Evolutionary conservation across 176 grass and related monocot species (phyloP), one percentile per base, ranked within the genome.

Genomic region (Rhipidocladum racemiflorum): DNA sequence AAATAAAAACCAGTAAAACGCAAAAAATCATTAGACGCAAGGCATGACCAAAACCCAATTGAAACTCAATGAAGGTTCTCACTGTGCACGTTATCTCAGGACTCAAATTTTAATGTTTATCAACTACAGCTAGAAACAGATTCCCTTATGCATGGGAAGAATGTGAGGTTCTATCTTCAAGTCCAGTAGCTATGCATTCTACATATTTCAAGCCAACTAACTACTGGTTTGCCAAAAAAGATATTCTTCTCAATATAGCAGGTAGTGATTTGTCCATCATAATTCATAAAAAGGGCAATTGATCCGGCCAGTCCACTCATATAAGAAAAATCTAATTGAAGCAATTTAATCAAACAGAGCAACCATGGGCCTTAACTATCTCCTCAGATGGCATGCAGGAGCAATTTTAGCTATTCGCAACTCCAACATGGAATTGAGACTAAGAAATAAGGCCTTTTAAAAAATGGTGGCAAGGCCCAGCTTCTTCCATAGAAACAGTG

Each of bases 81-180:
- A 81, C 2, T 29, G 50, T 25, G 9, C 29, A 49, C 76, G 25
- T 7, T 55, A 63, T 61, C 28, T 35, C 21, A 48, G 38, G 38
- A 39, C 38, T 39, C 38, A 39, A 8, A 68, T 48, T 12, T 54
- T 4, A 27, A 67, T 56, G 34, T 55, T 23, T 39, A 86, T 35
- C 28, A 3, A 68, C 28, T 81, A 76, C 9, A 72, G 67, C 6
- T 21, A 70, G 66, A 81, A 81, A 59, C 49, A 21, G 11, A 59
- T 68, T 67, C 48, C 16, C 39, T n/a, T 67, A 18, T 7, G 35
- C 15, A 38, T 51, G 54, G 38, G 2, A 51, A 65, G 18, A 76
- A 67, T 15, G 13, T 14, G 20, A 85, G 40, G 28, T 85, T 78
- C 15, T 59, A 20, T 68, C 21, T 25, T 36, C 45, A 54, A 29